Percentiles rank a stretch among this genome's conserved stretches.
Conservation (phyloP, 2,329 filamentous ascomycete species). For the Epichloe hybrida region DNA sequence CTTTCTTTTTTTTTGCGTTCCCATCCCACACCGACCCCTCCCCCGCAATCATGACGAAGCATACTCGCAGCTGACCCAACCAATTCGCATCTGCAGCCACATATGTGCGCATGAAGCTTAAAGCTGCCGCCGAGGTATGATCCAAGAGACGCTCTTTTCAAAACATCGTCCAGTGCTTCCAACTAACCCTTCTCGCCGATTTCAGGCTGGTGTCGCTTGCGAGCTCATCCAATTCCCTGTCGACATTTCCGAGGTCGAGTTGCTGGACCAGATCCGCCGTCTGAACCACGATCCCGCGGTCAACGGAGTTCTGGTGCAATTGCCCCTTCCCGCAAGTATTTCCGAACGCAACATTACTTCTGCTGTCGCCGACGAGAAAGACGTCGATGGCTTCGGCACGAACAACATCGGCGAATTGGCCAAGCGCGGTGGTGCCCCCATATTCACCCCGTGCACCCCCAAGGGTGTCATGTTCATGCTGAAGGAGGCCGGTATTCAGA, state of each 20-base stretch:
- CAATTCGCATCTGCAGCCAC: slow-evolving; percentile 46
- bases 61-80: neutral
- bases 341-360: slow-evolving; percentile 86
- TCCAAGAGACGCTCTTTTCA: slow-evolving; percentile 1
- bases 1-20: neutral
- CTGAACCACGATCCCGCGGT: slow-evolving; percentile 80
- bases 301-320: slow-evolving; percentile 86
- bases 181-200: neutral
- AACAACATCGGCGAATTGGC: slow-evolving; percentile 93
- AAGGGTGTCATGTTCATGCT: slow-evolving; percentile 94
- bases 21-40: slow-evolving; percentile 1
- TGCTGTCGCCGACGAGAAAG: slow-evolving; percentile 82
- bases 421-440: slow-evolving; percentile 79
- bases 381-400: slow-evolving; percentile 93
- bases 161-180: neutral
- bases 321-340: slow-evolving; percentile 79
- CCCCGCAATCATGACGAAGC: slow-evolving; percentile 1
- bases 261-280: slow-evolving; percentile 65
- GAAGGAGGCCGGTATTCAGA: slow-evolving; percentile 66
- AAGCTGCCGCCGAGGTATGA: slow-evolving; percentile 80
- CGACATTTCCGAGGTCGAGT: slow-evolving; percentile 67
- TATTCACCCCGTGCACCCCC: slow-evolving; percentile 90
- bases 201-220: slow-evolving; percentile 79
- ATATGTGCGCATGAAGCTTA: slow-evolving; percentile 99
- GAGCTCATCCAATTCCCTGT: slow-evolving; percentile 75